Percentiles rank a stretch among this genome's conserved stretches.
phyloP scores from a whole-genome alignment of 179 eudicot genomes.

The Heliamphora pulchella region DNA sequence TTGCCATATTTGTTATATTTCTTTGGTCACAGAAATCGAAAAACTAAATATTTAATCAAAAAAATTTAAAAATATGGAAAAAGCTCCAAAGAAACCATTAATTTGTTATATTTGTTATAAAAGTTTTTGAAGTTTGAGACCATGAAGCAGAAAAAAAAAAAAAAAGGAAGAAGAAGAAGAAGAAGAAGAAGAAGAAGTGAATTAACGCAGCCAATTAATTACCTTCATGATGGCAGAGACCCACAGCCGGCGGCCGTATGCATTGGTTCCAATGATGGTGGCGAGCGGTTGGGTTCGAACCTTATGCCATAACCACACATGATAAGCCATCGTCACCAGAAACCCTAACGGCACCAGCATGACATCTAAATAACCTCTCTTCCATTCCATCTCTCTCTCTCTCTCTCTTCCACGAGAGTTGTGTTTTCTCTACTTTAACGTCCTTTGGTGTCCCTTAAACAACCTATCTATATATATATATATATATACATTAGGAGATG shows the following conservation, averaged over 20 bases:
- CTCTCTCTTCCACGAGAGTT: neutral
- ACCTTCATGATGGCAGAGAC: slow-evolving; percentile 49
- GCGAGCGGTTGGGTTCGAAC: slow-evolving; percentile 53
- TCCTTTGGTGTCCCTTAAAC: neutral
- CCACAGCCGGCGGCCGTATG: slow-evolving; percentile 70
- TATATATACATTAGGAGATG: neutral
- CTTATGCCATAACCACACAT: slow-evolving; percentile 71
- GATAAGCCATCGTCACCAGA: slow-evolving; percentile 35
- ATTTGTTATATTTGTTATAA: too few species aligned
- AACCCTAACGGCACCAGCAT: slow-evolving; percentile 65
- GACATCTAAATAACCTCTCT: slow-evolving; percentile 60
- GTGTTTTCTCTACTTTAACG: neutral
- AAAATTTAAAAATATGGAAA: too few species aligned
- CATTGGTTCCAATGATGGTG: slow-evolving; percentile 77
- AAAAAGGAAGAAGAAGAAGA: neutral
- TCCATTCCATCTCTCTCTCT: slow-evolving; percentile 68
- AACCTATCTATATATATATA: neutral
- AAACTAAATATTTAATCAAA: too few species aligned
- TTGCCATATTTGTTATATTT: too few species aligned
- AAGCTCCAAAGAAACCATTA: too few species aligned
- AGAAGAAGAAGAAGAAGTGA: neutral
- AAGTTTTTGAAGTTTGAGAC: too few species aligned
- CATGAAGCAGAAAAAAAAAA: too few species aligned
- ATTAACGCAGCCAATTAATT: neutral
- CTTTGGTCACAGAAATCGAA: too few species aligned